Conservation (phyloP, 306 rosid genomes). For the Prunus mume region DNA sequence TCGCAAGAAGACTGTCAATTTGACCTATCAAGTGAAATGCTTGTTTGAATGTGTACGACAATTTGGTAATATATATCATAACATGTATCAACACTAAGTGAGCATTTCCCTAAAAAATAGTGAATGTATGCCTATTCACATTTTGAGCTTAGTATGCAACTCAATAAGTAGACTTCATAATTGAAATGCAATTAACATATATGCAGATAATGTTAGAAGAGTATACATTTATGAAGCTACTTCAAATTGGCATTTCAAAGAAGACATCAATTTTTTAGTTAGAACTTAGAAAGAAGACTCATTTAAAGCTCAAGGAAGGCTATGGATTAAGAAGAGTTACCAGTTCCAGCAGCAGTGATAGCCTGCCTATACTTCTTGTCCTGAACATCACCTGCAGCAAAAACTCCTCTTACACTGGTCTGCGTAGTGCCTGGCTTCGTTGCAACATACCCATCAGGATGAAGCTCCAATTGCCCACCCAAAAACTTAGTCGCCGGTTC, state of each 20-base stretch:
- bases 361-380: conserved; percentile 97
- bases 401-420: conserved; percentile 71
- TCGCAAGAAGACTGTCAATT: not conserved
- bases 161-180: not conserved
- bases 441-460: conserved; percentile 62
- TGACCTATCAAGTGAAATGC: no score
- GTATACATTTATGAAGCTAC: not conserved
- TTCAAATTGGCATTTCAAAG: not conserved
- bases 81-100: not conserved
- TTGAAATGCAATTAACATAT: not conserved
- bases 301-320: not conserved
- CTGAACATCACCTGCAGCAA: conserved; percentile 94
- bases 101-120: not conserved
- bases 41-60: not conserved
- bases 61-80: not conserved
- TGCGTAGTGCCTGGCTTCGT: conserved; percentile 62
- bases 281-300: not conserved
- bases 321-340: conserved; percentile 25
- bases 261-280: not conserved
- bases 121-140: not conserved
- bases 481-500: conserved; percentile 83
- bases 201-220: not conserved
- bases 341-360: conserved; percentile 84
- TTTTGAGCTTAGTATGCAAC: not conserved
- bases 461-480: conserved; percentile 64